These are phyloP conservation scores for Vachellia collinsii DNA, from an alignment of 306 rosid species.

Conservation along the genomic window DNA sequence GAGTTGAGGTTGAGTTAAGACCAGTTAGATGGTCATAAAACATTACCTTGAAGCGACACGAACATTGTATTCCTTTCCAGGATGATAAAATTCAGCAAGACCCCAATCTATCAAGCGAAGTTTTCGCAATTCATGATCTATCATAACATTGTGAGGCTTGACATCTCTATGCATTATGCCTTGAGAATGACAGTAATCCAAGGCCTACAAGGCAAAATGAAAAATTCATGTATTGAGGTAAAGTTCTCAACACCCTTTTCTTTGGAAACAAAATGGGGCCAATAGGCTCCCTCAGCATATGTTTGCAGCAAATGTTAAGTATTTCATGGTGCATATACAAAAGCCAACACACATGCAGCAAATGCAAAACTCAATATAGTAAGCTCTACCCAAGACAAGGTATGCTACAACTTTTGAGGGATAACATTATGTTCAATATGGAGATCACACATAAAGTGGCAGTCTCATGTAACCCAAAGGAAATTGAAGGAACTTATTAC, in stretches of 20 bases:
- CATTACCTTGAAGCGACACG: slow-evolving; percentile 80
- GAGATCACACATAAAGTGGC: slow-evolving; percentile 16
- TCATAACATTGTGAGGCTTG: slow-evolving; percentile 87
- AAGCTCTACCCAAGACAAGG: slow-evolving; percentile 15
- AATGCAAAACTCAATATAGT: slow-evolving; percentile 7
- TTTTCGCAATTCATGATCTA: slow-evolving; percentile 79
- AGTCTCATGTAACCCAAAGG: background rate
- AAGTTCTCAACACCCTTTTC: background rate
- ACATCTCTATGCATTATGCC: slow-evolving; percentile 89
- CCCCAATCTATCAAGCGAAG: slow-evolving; percentile 92
- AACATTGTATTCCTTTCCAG: slow-evolving; percentile 82
- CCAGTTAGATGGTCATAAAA: slow-evolving; percentile 3
- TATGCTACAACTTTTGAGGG: background rate
- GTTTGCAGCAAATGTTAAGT: background rate
- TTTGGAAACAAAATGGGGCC: background rate
- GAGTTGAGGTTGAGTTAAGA: background rate
- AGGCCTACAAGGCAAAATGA: slow-evolving; percentile 56
- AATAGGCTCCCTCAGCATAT: background rate
- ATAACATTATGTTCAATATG: background rate
- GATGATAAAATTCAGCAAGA: slow-evolving; percentile 86
- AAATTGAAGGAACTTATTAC: slow-evolving; percentile 41
- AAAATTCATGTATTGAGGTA: slow-evolving; percentile 15
- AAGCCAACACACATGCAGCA: background rate
- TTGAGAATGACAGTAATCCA: slow-evolving; percentile 83
- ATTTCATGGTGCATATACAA: slow-evolving; percentile 14